Conservation (phyloP, 768 basidiomycete species). For the Coprinopsis strossmayeri region DNA sequence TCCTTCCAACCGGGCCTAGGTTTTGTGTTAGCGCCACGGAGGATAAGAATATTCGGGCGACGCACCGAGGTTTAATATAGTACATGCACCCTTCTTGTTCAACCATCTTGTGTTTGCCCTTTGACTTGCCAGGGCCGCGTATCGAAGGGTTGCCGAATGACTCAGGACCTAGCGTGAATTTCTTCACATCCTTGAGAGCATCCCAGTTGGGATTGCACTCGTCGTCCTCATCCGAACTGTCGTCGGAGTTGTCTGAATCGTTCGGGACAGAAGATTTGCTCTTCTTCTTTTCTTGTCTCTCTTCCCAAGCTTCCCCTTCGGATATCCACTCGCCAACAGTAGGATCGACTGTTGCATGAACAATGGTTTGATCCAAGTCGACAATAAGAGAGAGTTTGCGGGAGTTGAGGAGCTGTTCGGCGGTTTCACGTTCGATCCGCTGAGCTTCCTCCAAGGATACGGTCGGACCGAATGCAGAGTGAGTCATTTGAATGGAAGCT, state of each 20-base stretch:
- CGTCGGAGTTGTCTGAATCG: conserved; percentile 35
- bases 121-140: conserved; percentile 32
- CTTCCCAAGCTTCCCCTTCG: conserved; percentile 80
- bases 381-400: conserved; percentile 92
- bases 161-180: conserved; percentile 86
- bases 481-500: conserved; percentile 90
- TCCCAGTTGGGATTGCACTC: conserved; percentile 90
- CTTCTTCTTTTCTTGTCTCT: conserved; percentile 37
- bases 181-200: conserved; percentile 83
- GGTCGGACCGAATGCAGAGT: conserved; percentile 85
- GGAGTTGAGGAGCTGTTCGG: conserved; percentile 65
- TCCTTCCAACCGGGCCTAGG: conserved; percentile 74
- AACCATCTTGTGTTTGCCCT: conserved; percentile 57
- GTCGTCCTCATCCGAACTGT: conserved; percentile 40
- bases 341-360: conserved; percentile 97
- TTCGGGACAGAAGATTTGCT: conserved; percentile 23
- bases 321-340: conserved; percentile 97
- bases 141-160: conserved; percentile 39
- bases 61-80: conserved; percentile 95
- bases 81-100: conserved; percentile 88
- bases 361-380: conserved; percentile 97
- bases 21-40: conserved; percentile 8
- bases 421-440: conserved; percentile 79
- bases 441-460: conserved; percentile 92
- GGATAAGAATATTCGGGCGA: conserved; percentile 10